A percentile compares a stretch with the other conserved stretches of the same genome.
phyloP scores from a whole-genome alignment of 495 filamentous ascomycete genomes.

The Penicillium alfredii region DNA sequence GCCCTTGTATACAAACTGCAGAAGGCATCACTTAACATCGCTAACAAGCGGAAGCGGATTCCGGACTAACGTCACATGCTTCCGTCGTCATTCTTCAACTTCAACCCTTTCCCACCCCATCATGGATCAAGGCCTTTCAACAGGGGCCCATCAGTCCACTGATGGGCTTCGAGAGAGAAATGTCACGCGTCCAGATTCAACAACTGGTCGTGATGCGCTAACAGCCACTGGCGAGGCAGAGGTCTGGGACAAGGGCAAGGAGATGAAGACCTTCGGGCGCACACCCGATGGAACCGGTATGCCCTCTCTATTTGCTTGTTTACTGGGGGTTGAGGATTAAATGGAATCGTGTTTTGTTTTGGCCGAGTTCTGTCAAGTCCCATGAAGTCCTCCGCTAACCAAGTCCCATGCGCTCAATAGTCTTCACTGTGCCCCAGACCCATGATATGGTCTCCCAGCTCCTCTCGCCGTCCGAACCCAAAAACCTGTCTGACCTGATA shows the following conservation, averaged over 20 bases:
- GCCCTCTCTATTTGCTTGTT: conserved; percentile 19
- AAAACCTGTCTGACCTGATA: conserved; percentile 79
- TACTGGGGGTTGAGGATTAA: too few species aligned
- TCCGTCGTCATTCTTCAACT: conserved; percentile 16
- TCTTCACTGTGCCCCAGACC: conserved; percentile 92
- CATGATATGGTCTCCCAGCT: conserved; percentile 99
- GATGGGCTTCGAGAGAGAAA: conserved; percentile 45
- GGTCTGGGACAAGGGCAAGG: conserved; percentile 42
- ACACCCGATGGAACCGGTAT: conserved; percentile 86
- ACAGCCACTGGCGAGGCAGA: conserved; percentile 33
- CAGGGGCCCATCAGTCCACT: conserved; percentile 33
- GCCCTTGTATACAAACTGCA: too few species aligned
- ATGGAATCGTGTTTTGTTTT: too few species aligned
- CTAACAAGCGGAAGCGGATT: conserved; percentile 8
- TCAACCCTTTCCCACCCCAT: conserved; percentile 22
- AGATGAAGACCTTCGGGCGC: conserved; percentile 78
- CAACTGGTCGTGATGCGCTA: conserved; percentile 30
- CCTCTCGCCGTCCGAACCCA: conserved; percentile 88
- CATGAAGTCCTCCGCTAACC: conserved; percentile 14
- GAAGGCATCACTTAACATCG: too few species aligned
- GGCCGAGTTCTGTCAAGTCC: conserved; percentile 3
- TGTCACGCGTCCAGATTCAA: conserved; percentile 30
- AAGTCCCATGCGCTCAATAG: conserved; percentile 39
- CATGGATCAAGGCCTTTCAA: conserved; percentile 43
- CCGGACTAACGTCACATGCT: conserved; percentile 33